phyloP scores from a whole-genome alignment of 2,329 filamentous ascomycete species.

The Colletotrichum cordylinicola region DNA sequence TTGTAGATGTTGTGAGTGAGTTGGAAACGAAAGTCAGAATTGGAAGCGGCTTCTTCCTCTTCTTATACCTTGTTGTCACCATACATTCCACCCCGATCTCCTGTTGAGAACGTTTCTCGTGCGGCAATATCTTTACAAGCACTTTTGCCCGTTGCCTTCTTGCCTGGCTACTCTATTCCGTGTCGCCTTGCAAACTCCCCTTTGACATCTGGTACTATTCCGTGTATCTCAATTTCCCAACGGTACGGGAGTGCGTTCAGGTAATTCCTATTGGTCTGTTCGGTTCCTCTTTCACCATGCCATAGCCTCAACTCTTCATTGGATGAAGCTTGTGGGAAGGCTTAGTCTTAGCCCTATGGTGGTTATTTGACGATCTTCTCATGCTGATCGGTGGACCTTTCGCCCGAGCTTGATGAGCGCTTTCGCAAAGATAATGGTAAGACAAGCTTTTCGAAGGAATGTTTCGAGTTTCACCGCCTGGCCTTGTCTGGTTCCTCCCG shows the following conservation, averaged over 20 bases:
- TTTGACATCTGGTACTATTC: not conserved
- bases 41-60: not conserved
- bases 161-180: not conserved
- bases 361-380: not conserved
- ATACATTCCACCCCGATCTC: not conserved
- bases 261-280: not conserved
- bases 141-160: not conserved
- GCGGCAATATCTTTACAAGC: not conserved
- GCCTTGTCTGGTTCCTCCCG: not conserved
- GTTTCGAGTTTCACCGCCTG: not conserved
- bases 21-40: not conserved
- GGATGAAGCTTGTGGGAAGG: not conserved
- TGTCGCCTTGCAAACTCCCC: not conserved
- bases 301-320: not conserved
- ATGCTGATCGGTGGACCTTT: not conserved
- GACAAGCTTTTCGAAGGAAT: not conserved
- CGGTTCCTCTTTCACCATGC: not conserved
- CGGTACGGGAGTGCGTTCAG: not conserved
- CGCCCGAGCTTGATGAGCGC: not conserved
- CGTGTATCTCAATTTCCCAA: not conserved
- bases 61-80: not conserved
- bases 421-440: not conserved
- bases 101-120: not conserved
- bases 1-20: not conserved
- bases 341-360: not conserved